Conservation (phyloP, 2,329 filamentous ascomycete genomes). For the Colletotrichum tropicale region DNA sequence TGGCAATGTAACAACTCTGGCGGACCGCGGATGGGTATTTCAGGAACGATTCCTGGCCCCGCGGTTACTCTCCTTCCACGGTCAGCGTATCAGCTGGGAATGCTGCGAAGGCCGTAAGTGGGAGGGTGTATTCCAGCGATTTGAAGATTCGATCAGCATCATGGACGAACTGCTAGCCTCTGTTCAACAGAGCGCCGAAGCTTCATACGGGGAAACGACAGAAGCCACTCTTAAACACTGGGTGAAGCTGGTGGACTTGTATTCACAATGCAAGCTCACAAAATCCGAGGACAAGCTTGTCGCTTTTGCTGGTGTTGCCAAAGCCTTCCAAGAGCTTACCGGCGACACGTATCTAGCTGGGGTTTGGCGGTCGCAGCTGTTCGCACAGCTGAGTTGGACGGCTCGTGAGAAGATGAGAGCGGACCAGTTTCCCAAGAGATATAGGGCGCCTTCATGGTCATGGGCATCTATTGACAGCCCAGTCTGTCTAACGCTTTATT, state of each 20-base stretch:
- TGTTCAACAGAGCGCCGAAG: background rate
- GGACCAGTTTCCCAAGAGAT: background rate
- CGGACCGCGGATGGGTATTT: background rate
- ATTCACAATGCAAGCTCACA: background rate
- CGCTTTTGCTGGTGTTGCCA: background rate
- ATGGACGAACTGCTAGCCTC: background rate
- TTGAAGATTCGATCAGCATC: background rate
- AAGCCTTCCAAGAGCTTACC: background rate
- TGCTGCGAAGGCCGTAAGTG: background rate
- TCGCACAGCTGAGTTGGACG: background rate
- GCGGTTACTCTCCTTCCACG: background rate
- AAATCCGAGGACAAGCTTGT: background rate
- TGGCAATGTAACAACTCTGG: fast-evolving
- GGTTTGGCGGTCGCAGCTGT: background rate
- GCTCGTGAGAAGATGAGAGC: too few species aligned
- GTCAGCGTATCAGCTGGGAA: background rate
- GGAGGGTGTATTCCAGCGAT: fast-evolving
- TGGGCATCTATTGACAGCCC: background rate
- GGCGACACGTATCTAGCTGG: background rate
- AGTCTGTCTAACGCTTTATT: fast-evolving
- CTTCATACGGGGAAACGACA: background rate
- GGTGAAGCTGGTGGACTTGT: background rate
- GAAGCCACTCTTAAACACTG: background rate
- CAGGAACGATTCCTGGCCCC: background rate
- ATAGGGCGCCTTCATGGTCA: background rate